A percentile compares a stretch with the other conserved stretches of the same genome.
Evolutionary conservation across 441 rosid species (phyloP).

Genomic region (Jatropha podagrica): DNA sequence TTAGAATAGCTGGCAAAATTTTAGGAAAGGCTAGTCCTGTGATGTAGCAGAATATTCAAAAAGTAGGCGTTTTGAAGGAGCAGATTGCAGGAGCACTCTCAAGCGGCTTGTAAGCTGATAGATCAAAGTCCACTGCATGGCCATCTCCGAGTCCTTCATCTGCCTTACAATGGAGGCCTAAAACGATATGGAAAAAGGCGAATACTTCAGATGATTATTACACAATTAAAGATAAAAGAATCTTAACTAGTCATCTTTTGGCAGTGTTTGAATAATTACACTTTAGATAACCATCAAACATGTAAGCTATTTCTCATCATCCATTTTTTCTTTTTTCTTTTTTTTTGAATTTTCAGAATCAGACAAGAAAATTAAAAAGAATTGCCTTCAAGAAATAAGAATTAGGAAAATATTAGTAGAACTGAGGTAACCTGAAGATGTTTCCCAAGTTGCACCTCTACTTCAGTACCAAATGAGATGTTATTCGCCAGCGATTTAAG

Average conservation of each 20-base stretch:
- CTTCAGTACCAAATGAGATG: conserved; percentile 89
- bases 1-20: neutral
- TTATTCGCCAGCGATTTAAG: conserved; percentile 88
- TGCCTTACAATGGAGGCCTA: conserved; percentile 91
- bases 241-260: neutral
- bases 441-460: conserved; percentile 94
- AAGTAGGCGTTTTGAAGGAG: conserved; percentile 86
- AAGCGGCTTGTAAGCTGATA: conserved; percentile 91
- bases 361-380: neutral
- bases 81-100: conserved; percentile 83
- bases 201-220: conserved; percentile 3
- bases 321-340: neutral
- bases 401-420: neutral
- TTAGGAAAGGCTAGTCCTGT: conserved; percentile 48
- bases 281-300: neutral
- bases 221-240: neutral
- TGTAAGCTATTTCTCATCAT: neutral
- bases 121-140: conserved; percentile 90
- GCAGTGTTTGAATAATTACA: neutral
- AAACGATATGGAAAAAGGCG: neutral
- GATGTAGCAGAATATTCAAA: conserved; percentile 93
- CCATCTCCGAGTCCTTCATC: conserved; percentile 98
- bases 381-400: neutral
- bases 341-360: neutral
- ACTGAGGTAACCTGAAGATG: conserved; percentile 74